Evolutionary conservation across 495 filamentous ascomycete species (phyloP), one percentile per base, ranked within the genome.

Genomic region (Trichoderma parareesei): DNA sequence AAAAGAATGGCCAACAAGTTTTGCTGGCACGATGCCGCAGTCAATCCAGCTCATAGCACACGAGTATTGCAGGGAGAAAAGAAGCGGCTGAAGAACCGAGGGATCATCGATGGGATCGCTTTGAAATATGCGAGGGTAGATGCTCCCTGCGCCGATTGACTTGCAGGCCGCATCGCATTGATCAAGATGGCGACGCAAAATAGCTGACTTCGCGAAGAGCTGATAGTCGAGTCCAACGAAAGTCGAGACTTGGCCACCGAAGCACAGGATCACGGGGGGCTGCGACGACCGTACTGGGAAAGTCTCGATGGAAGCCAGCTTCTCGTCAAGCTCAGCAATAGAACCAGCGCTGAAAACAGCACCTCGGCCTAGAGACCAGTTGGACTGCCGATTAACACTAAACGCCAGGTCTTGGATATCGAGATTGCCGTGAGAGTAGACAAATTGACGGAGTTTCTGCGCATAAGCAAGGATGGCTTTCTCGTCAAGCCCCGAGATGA

Each of bases 1-100:
- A 65, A 87, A 80, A 61, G 78, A 81, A 65, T 86, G 84, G 0
- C 83, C 84, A 20, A 87, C 60, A 0, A 84, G 42, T 0, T 69
- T 63, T 3, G 64, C 68, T 0, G 77, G 69, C 16, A 71, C 33
- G 4, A 85, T 64, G 0, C 83, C 82, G 14, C 68, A 75, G 33
- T 81, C 80, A 0, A 85, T 72, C 83, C 84, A 87, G 7, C 68
- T 60, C 63, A 66, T 74, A 1, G 84, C 82, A 55, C 69, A 73
- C 0, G 83, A 67, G 64, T 83, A 83, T 49, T 85, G 84, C 4
- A 81, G 43, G 0, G 80, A 69, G 60, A 84, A 84, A 3, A 82
- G 68, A 16, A 69, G 66, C 2, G 68, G 66, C 13, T 85, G 82
- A 0, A 83, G 71, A 27, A 70, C 57, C 20, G 79, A 73, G 1